Conservation (phyloP, 352 stramenopile species). For the Pythium periplocum region DNA sequence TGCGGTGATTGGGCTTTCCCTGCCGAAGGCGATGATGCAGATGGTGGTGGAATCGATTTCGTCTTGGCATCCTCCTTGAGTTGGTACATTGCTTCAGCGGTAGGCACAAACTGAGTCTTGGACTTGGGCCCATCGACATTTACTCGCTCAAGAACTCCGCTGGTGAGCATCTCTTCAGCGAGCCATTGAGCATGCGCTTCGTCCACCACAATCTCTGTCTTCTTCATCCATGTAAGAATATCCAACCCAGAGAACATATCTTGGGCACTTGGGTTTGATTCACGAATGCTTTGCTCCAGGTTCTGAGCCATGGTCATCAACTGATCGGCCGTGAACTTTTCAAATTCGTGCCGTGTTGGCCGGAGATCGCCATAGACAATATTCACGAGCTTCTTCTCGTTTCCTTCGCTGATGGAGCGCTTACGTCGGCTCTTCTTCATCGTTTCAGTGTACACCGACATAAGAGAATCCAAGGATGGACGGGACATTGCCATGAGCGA, state of each 20-base stretch:
- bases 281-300: conserved; percentile 53
- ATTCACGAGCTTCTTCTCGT: conserved; percentile 21
- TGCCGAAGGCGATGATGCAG: no score
- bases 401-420: conserved; percentile 56
- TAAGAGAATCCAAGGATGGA: conserved; percentile 68
- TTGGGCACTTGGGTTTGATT: conserved; percentile 26
- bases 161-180: conserved; percentile 60
- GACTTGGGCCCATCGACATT: conserved; percentile 2
- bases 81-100: conserved; percentile 5
- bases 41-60: neutral
- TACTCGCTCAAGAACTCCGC: conserved; percentile 39
- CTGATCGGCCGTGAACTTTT: conserved; percentile 76
- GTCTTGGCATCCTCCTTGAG: conserved; percentile 8
- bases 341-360: conserved; percentile 42
- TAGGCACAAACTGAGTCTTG: conserved; percentile 11
- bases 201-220: conserved; percentile 73
- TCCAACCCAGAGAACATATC: conserved; percentile 62
- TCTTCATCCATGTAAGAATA: conserved; percentile 67
- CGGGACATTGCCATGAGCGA: conserved; percentile 57
- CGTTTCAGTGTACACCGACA: conserved; percentile 47
- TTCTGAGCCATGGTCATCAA: conserved; percentile 75
- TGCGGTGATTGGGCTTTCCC: no score
- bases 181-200: conserved; percentile 68
- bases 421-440: conserved; percentile 34
- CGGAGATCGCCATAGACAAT: conserved; percentile 9